Percentiles rank a stretch among this genome's conserved stretches.
These are phyloP conservation scores for Xylaria sp. DNA, from an alignment of 2,329 filamentous ascomycete genomes.

Conservation along the genomic window DNA sequence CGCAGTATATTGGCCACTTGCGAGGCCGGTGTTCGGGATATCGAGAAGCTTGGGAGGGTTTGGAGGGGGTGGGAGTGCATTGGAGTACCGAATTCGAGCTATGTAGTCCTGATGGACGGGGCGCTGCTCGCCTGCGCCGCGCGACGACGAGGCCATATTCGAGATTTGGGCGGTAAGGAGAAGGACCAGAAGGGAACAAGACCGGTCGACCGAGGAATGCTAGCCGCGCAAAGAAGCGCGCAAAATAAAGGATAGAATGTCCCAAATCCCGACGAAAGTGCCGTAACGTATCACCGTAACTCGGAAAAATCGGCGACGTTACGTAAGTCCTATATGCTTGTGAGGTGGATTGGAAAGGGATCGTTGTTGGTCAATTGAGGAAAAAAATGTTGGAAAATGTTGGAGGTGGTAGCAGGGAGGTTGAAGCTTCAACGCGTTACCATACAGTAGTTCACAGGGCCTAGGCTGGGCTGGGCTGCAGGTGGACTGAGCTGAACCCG, in stretches of 20 bases:
- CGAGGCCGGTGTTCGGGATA: slow-evolving; percentile 90
- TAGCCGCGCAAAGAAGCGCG: slow-evolving; percentile 6
- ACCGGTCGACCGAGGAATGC: background rate
- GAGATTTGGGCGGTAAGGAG: slow-evolving; percentile 2
- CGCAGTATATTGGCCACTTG: slow-evolving; percentile 85
- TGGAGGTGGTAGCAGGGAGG: background rate
- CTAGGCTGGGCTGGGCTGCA: background rate
- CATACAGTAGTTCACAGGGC: slow-evolving; percentile 12
- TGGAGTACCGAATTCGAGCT: slow-evolving; percentile 91
- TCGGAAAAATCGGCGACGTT: background rate
- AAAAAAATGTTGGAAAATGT: slow-evolving; percentile 12
- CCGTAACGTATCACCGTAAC: background rate
- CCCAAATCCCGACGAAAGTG: background rate
- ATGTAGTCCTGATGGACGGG: slow-evolving; percentile 94
- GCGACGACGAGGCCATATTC: slow-evolving; percentile 51
- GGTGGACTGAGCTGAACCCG: background rate
- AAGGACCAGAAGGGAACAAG: background rate
- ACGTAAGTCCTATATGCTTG: background rate
- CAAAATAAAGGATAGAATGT: background rate
- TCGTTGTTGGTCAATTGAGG: background rate
- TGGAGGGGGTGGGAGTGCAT: slow-evolving; percentile 91
- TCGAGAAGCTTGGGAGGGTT: slow-evolving; percentile 96
- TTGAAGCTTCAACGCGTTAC: slow-evolving; percentile 26
- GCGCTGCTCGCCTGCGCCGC: slow-evolving; percentile 56
- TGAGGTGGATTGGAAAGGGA: background rate